Base-by-base conservation (phyloP, 306 rosid species). In the Fragaria ananassa region DNA sequence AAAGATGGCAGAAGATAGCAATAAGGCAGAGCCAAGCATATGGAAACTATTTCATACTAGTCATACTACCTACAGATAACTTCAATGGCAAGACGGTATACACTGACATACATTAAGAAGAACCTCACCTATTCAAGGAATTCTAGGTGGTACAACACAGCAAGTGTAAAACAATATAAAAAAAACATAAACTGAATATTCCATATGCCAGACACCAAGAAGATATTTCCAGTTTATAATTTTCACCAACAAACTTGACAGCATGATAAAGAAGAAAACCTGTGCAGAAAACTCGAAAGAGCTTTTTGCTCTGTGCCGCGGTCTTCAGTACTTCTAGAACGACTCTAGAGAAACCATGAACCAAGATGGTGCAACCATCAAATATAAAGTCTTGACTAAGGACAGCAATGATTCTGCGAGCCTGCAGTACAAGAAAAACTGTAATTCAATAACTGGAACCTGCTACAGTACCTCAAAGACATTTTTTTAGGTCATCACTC, bases 281-380 rank as follows among this genome's bases (percentile, higher is more conserved):
- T 80, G 97, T 92, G 85, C 98, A 95, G 73, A 92, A 87, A 83
- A 95, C 97, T 56, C 96, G 86, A 70, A 94, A 95, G 45, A 88
- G 84, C 75, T 90, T 95, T 80, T 90, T 95, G 81, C 82, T 87
- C 65, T 90, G 89, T 4, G 96, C 97, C 11, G 98, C 97, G 57
- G 90, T 79, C 86, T 87, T 92, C 49, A 95, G 84, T 69, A 89
- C 88, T 87, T 95, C 93, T 39, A 95, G 68, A 64, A 95, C 97
- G 72, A 95, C 97, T 84, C 97, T 83, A 13, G 98, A 95, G 71
- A 88, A 95, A 74, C 98, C 98, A 66, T 95, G 98, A 68, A 95
- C 98, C 84, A 94, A 82, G 78, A 94, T 95, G 23, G 98, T 92
- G 70, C 97, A 95, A 27, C 97, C 98, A 79, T 89, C 92, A 81